A percentile compares a stretch with the other conserved stretches of the same genome.
phyloP scores from a whole-genome alignment of 176 grass and related monocot genomes.

The Carex myosuroides region DNA sequence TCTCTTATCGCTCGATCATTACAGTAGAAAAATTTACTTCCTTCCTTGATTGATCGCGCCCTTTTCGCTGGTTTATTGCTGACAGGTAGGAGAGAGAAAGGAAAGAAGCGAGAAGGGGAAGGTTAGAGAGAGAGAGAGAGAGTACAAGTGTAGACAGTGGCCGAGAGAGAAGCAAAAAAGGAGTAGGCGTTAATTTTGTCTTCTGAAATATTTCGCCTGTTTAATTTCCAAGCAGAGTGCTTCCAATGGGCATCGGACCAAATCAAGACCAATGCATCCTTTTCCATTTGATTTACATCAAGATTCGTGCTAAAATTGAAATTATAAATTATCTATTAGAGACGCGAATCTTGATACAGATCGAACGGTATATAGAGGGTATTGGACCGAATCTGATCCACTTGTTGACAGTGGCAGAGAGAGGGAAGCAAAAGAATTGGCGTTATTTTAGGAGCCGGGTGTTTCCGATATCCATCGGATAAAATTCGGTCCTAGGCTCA shows the following conservation, averaged over 20 bases:
- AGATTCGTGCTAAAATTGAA: too few species aligned
- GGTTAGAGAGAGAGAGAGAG: background rate
- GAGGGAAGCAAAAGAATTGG: background rate
- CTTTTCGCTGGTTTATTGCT: constrained; percentile 6
- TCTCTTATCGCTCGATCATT: background rate
- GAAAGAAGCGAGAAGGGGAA: background rate
- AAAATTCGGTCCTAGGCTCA: too few species aligned
- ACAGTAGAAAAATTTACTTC: background rate
- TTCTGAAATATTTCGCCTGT: background rate
- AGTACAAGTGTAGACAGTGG: background rate
- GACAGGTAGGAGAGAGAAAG: background rate
- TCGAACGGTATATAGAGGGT: too few species aligned
- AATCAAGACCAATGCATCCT: too few species aligned
- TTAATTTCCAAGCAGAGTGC: background rate
- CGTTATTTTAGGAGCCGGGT: background rate
- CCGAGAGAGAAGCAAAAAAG: background rate
- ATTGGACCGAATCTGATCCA: too few species aligned
- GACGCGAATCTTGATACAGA: too few species aligned
- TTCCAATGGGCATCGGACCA: too few species aligned
- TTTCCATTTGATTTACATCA: too few species aligned
- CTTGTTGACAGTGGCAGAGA: too few species aligned
- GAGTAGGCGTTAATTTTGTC: background rate
- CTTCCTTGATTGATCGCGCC: background rate
- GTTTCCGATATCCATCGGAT: too few species aligned
- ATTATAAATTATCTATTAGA: too few species aligned